These are phyloP conservation scores for Pecoramyces ruminantium DNA, from an alignment of 192 early-diverging fungal species.

Conservation along the genomic window DNA sequence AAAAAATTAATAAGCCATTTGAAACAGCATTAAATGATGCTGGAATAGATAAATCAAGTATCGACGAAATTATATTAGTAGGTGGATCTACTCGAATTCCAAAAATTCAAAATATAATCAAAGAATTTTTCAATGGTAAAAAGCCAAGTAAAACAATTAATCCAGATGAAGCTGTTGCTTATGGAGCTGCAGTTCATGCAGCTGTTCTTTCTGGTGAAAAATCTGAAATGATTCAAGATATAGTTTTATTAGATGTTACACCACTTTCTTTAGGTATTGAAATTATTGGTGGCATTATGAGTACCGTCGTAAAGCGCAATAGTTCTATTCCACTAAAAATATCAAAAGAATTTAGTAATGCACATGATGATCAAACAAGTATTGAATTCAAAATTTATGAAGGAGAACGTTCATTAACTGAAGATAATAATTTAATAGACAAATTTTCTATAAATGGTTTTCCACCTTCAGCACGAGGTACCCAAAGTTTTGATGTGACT, in stretches of 20 bases:
- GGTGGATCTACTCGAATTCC: slow-evolving; percentile 3
- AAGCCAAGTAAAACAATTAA: slow-evolving; percentile 74
- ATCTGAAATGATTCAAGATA: not conserved
- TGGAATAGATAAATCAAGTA: slow-evolving; percentile 50
- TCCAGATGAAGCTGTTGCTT: slow-evolving; percentile 88
- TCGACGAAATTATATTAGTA: slow-evolving; percentile 66
- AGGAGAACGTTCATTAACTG: too few relatives aligned
- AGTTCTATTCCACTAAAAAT: too few relatives aligned
- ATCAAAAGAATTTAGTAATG: too few relatives aligned
- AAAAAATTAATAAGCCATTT: slow-evolving; percentile 49
- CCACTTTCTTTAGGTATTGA: too few relatives aligned
- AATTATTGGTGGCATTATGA: too few relatives aligned
- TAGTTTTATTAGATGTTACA: too few relatives aligned
- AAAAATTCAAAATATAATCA: slow-evolving; percentile 6
- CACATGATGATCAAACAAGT: too few relatives aligned
- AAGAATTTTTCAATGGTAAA: slow-evolving; percentile 57
- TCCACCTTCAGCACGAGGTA: slow-evolving; percentile 31
- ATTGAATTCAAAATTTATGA: too few relatives aligned
- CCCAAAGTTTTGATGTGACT: slow-evolving; percentile 59
- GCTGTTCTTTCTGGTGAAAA: slow-evolving; percentile 29
- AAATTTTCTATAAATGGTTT: too few relatives aligned
- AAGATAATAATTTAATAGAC: too few relatives aligned
- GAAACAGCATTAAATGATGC: slow-evolving; percentile 57
- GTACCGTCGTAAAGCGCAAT: too few relatives aligned
- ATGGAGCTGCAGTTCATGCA: slow-evolving; percentile 84